Evolutionary conservation across 2,329 filamentous ascomycete genomes (phyloP).

Genomic region (Hypomyces perniciosus): DNA sequence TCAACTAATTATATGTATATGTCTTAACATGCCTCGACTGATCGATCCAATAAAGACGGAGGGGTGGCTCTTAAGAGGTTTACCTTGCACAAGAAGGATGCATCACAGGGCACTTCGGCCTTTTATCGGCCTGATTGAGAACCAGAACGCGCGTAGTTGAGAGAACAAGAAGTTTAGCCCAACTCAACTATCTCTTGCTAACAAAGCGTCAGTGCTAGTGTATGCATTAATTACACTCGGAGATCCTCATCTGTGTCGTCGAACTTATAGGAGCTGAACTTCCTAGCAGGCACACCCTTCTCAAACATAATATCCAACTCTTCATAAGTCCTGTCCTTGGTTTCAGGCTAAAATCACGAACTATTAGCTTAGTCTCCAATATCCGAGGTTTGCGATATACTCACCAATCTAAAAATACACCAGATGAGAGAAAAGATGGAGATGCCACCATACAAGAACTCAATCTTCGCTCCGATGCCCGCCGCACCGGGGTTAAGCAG

Average conservation of each 20-base stretch:
- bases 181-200: no score
- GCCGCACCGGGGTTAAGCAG: conserved; percentile 9
- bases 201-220: no score
- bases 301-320: conserved; percentile 33
- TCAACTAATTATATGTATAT: no score
- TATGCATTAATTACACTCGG: background rate
- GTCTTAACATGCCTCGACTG: no score
- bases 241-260: conserved; percentile 1
- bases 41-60: no score
- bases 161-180: no score
- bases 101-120: no score
- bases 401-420: conserved; percentile 9
- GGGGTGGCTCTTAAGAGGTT: no score
- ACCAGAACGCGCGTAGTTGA: no score
- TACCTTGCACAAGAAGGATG: no score
- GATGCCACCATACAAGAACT: conserved; percentile 9
- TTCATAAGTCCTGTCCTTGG: conserved; percentile 42
- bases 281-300: conserved; percentile 24
- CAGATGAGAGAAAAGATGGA: conserved; percentile 9
- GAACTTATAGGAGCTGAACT: conserved; percentile 21
- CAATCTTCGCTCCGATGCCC: conserved; percentile 10
- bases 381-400: background rate
- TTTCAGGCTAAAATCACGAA: conserved; percentile 35
- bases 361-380: background rate
- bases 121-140: no score